These are phyloP conservation scores for Cetradonia linearis DNA, from an alignment of 495 filamentous ascomycete species.

Conservation along the genomic window DNA sequence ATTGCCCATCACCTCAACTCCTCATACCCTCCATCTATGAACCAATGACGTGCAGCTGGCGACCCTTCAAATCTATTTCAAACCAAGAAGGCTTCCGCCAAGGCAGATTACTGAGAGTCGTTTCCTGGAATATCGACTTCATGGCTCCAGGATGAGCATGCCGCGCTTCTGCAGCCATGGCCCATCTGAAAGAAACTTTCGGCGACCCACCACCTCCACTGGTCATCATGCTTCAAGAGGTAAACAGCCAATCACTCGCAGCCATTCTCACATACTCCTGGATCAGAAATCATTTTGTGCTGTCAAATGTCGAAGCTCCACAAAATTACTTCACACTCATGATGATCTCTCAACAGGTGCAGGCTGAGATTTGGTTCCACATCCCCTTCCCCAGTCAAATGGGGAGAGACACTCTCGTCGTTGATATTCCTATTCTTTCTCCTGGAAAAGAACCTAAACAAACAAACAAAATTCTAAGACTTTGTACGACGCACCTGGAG, in stretches of 20 bases:
- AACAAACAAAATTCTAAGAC: slow-evolving; percentile 12
- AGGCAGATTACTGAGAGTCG: slow-evolving; percentile 12
- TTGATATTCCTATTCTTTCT: neutral
- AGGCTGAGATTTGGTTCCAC: slow-evolving; percentile 58
- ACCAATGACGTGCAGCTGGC: neutral
- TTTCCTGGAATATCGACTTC: slow-evolving; percentile 23
- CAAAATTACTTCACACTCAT: slow-evolving; percentile 5
- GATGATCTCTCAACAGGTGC: slow-evolving; percentile 33
- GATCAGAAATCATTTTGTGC: slow-evolving; percentile 19
- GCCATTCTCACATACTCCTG: slow-evolving; percentile 17
- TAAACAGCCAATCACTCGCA: slow-evolving; percentile 4
- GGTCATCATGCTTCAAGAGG: slow-evolving; percentile 23
- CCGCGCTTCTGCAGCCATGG: slow-evolving; percentile 15
- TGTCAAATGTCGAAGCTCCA: slow-evolving; percentile 16
- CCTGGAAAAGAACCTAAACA: neutral
- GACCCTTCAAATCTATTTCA: neutral
- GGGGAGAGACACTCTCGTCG: slow-evolving; percentile 2
- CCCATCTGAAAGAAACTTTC: slow-evolving; percentile 13
- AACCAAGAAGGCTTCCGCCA: neutral
- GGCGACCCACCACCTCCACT: slow-evolving; percentile 12
- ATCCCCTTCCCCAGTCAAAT: neutral
- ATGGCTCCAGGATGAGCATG: neutral
- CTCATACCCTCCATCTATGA: neutral
- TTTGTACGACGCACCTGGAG: slow-evolving; percentile 21
- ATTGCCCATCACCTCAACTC: neutral